Evolutionary conservation across 768 basidiomycete genomes (phyloP), one percentile per base, ranked within the genome.

Genomic region (Boletus subcaerulescens): DNA sequence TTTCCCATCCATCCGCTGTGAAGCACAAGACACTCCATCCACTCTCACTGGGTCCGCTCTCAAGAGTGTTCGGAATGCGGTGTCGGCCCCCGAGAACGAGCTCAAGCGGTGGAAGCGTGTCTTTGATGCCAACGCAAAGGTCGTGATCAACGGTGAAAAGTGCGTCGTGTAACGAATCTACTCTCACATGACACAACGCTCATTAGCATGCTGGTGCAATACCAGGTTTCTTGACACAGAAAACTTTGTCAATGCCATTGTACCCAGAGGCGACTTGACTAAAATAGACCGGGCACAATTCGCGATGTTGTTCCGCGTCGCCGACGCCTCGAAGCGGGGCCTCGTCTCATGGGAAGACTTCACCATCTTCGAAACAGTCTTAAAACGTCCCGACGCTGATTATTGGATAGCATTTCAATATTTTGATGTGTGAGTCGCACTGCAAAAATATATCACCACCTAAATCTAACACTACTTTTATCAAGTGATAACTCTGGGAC

Each of bases 331-430:
- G 42, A 81, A 83, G 67, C 82, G 85, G 60, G 92, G 86, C 36
- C 75, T 89, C 24, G 80, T 96, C 50, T 88, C 89, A 48, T 98
- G 93, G 88, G 93, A 97, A 64, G 97, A 99, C 72, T 99, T 97
- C 62, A 86, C 86, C 7, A 87, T 96, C 58, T 99, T 99, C 68
- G 89, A 98, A 77, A 95, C 93, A 17, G 75, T 91, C 59, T 74
- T 96, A 64, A 93, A 98, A 76, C 80, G 91, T 60, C 92, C 96
- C 18, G 96, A 98, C 71, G 96, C 96, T 31, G 94, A 98, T 70
- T 95, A 96, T 72, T 92, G 89, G 81, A 94, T 95, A 72, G 93
- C 94, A 18, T 96, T 96, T 77, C 87, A 91, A 69, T 95, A 91
- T 68, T 97, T 96, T 71, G 94, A 97, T 71, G 89, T 88, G 93